These are phyloP conservation scores for Pontederia crassipes DNA, from an alignment of 176 grass and related monocot genomes.

Conservation along the genomic window DNA sequence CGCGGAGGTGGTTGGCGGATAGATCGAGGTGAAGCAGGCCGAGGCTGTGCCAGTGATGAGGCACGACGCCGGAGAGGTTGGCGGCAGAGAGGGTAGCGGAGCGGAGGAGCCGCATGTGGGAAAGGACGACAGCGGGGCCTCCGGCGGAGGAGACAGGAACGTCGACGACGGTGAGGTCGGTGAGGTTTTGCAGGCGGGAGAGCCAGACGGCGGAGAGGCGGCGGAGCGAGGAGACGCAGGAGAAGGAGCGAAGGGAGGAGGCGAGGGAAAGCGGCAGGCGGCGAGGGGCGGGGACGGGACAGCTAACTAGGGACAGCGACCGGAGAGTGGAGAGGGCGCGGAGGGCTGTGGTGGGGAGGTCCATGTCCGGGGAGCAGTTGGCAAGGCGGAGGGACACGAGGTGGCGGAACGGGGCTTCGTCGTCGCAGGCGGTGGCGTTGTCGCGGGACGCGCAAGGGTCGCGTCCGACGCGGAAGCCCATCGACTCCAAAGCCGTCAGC, in stretches of 20 bases:
- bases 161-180: slow-evolving; percentile 47
- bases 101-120: slow-evolving; percentile 51
- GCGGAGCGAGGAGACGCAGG: slow-evolving; percentile 51
- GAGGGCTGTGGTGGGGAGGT: slow-evolving; percentile 58
- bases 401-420: slow-evolving; percentile 49
- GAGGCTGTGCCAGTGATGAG: slow-evolving; percentile 79
- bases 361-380: slow-evolving; percentile 64
- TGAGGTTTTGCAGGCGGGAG: slow-evolving; percentile 64
- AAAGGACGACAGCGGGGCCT: slow-evolving; percentile 52
- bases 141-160: slow-evolving; percentile 39
- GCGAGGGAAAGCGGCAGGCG: slow-evolving; percentile 40
- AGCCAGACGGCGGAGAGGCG: slow-evolving; percentile 60
- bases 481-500: slow-evolving; percentile 52
- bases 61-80: slow-evolving; percentile 71
- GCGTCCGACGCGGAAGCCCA: slow-evolving; percentile 32
- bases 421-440: slow-evolving; percentile 58
- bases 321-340: slow-evolving; percentile 49
- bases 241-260: slow-evolving; percentile 44
- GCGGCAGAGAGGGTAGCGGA: slow-evolving; percentile 48
- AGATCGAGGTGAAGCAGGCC: slow-evolving; percentile 74
- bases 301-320: slow-evolving; percentile 38
- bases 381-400: slow-evolving; percentile 58
- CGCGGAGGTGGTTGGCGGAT: slow-evolving; percentile 69
- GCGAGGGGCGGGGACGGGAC: slow-evolving; percentile 48
- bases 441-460: slow-evolving; percentile 42